These are phyloP conservation scores for Conticribra weissflogii DNA, from an alignment of 108 stramenopile genomes.

Conservation along the genomic window DNA sequence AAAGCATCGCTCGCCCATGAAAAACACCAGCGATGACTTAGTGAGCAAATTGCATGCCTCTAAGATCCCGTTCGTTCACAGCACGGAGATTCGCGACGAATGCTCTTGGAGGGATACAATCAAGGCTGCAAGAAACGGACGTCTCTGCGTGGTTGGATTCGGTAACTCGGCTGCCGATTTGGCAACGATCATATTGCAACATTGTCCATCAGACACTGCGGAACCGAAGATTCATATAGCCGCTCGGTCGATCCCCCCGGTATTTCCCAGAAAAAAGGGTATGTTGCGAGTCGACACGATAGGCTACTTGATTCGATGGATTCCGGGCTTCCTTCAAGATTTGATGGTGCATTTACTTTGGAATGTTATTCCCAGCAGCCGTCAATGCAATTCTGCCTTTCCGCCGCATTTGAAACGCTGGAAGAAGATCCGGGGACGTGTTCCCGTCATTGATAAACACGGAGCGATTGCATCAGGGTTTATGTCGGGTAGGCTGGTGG, in stretches of 20 bases:
- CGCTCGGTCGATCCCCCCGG: constrained; percentile 54
- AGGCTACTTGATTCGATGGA: constrained; percentile 33
- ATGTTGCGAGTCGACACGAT: constrained; percentile 54
- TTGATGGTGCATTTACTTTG: constrained; percentile 38
- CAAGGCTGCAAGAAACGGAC: constrained; percentile 38
- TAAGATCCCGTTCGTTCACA: constrained; percentile 35
- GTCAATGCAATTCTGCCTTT: constrained; percentile 44
- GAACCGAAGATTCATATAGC: constrained; percentile 51
- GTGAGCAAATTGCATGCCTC: constrained; percentile 20
- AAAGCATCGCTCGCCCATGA: constrained; percentile 44
- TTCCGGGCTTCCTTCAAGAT: constrained; percentile 48
- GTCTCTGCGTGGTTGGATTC: constrained; percentile 49
- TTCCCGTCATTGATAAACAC: constrained; percentile 59
- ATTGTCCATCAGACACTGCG: constrained; percentile 12
- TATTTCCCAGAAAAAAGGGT: constrained; percentile 43
- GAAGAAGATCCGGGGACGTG: constrained; percentile 43
- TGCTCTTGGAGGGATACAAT: constrained; percentile 29
- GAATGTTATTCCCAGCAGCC: constrained; percentile 34
- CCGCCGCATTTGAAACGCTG: constrained; percentile 48
- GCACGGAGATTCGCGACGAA: constrained; percentile 35
- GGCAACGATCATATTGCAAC: constrained; percentile 36
- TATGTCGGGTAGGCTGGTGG: constrained; percentile 44
- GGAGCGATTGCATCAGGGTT: constrained; percentile 50
- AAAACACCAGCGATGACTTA: constrained; percentile 43
- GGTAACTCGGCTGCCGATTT: constrained; percentile 57